A percentile compares a stretch with the other conserved stretches of the same genome.
Evolutionary conservation across 2,329 filamentous ascomycete species (phyloP).

Genomic region (Verticillium alfalfae): DNA sequence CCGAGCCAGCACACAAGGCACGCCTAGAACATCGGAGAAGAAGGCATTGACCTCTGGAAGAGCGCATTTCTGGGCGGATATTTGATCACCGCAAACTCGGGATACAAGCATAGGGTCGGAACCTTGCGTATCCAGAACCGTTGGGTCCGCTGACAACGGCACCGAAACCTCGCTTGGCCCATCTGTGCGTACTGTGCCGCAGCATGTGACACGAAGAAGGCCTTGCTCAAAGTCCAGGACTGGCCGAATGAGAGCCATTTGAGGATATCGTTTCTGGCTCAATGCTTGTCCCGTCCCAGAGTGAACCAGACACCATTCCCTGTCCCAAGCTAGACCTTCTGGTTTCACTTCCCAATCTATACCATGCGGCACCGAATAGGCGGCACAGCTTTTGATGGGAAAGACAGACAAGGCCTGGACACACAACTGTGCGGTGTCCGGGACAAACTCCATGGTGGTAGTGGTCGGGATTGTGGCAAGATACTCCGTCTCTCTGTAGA

Average conservation of each 20-base stretch:
- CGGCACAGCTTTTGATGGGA: conserved; percentile 91
- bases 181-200: conserved; percentile 20
- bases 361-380: conserved; percentile 62
- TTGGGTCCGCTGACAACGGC: conserved; percentile 65
- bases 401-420: conserved; percentile 71
- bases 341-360: conserved; percentile 68
- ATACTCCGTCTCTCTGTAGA: conserved; percentile 40
- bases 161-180: conserved; percentile 36
- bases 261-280: conserved; percentile 82
- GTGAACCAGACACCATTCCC: conserved; percentile 94
- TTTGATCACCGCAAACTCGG: conserved; percentile 76
- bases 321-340: conserved; percentile 88
- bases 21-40: conserved; percentile 68
- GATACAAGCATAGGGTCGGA: conserved; percentile 43
- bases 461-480: neutral
- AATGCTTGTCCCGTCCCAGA: conserved; percentile 77
- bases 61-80: conserved; percentile 66
- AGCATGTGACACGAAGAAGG: conserved; percentile 55
- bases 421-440: neutral
- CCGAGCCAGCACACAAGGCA: conserved; percentile 78
- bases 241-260: conserved; percentile 80
- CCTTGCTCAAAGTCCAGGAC: conserved; percentile 64
- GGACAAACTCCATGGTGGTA: neutral
- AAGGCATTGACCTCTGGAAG: conserved; percentile 63
- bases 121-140: conserved; percentile 39